phyloP scores from a whole-genome alignment of 1,139 yeast species.

The Debaryomyces nepalensis region DNA sequence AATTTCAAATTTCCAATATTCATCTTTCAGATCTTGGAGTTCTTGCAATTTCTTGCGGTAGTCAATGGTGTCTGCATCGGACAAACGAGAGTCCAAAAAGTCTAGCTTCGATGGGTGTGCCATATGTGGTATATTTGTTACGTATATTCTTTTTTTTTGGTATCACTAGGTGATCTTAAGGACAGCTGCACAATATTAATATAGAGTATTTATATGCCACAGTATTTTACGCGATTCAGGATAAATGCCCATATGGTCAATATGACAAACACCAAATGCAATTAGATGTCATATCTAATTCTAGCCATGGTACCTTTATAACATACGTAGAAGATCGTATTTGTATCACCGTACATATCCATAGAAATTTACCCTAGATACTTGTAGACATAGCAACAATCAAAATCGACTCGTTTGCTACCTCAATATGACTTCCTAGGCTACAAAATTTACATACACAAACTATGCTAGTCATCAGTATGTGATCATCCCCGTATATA shows the following conservation, averaged over 20 bases:
- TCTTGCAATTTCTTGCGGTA: conserved; percentile 20
- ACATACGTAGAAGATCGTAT: no score
- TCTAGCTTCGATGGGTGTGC: conserved; percentile 25
- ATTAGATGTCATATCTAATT: not conserved
- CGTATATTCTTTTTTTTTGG: not conserved
- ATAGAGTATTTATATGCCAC: not conserved
- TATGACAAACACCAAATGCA: not conserved
- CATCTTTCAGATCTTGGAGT: conserved; percentile 17
- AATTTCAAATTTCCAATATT: conserved; percentile 41
- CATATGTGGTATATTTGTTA: not conserved
- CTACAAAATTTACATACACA: no score
- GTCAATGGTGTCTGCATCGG: conserved; percentile 18
- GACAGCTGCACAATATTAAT: no score
- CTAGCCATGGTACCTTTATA: not conserved
- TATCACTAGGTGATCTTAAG: no score
- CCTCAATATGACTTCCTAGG: no score
- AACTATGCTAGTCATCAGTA: no score
- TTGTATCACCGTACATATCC: no score
- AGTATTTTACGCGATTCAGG: not conserved
- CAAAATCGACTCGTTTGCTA: no score
- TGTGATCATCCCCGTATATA: no score
- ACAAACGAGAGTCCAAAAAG: conserved; percentile 17
- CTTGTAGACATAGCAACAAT: no score
- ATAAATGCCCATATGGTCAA: not conserved
- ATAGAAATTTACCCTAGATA: no score